Evolutionary conservation across 495 filamentous ascomycete genomes (phyloP).

Genomic region (Hyaloscypha finlandica): DNA sequence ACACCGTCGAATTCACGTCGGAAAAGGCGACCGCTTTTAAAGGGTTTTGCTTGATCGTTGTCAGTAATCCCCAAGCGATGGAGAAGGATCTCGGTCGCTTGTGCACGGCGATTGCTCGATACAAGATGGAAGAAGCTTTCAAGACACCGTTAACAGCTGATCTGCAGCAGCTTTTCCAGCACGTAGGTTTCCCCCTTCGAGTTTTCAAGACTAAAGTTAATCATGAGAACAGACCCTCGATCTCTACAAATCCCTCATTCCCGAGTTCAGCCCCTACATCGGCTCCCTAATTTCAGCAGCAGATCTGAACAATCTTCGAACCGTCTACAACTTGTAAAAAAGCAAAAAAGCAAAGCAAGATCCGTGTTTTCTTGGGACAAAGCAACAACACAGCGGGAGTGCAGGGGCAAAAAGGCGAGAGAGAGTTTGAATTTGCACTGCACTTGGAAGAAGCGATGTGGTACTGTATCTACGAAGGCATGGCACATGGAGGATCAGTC

Average conservation of each 20-base stretch:
- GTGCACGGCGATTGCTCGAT: conserved; percentile 81
- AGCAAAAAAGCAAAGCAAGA: neutral
- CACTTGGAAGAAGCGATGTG: neutral
- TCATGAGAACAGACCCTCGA: conserved; percentile 64
- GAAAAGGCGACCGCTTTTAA: conserved; percentile 94
- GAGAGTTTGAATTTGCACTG: neutral
- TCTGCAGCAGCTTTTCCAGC: conserved; percentile 46
- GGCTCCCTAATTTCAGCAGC: conserved; percentile 56
- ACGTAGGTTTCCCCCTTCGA: conserved; percentile 38
- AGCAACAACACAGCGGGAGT: neutral
- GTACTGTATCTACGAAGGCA: conserved; percentile 18
- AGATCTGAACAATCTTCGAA: conserved; percentile 58
- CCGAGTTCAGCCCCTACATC: conserved; percentile 80
- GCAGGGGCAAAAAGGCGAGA: neutral
- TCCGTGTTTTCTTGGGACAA: neutral
- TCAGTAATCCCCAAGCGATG: conserved; percentile 88
- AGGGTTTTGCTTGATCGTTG: conserved; percentile 83
- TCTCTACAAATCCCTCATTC: conserved; percentile 83
- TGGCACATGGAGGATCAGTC: neutral
- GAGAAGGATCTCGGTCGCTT: conserved; percentile 80
- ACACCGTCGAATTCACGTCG: conserved; percentile 82
- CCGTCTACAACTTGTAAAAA: conserved; percentile 46
- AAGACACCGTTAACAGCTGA: conserved; percentile 35
- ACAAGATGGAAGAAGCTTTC: conserved; percentile 35
- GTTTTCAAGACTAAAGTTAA: neutral